Evolutionary conservation across 345 rosid genomes (phyloP).

Genomic region (Salix dunnii): DNA sequence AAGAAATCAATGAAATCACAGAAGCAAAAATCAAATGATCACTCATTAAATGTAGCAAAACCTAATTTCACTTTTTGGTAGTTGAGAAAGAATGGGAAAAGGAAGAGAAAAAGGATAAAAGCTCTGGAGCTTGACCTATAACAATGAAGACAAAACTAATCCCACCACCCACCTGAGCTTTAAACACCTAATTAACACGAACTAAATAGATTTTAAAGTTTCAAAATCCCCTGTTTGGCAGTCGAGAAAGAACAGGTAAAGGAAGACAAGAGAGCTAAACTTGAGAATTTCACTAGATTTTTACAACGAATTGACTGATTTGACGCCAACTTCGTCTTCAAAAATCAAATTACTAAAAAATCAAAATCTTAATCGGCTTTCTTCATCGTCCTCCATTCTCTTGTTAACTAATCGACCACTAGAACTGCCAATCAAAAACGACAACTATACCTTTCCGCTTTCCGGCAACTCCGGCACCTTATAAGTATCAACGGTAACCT

Average conservation of each 20-base stretch:
- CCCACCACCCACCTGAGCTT: not conserved
- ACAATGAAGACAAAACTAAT: not conserved
- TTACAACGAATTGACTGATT: not conserved
- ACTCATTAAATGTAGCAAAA: not conserved
- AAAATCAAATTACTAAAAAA: not conserved
- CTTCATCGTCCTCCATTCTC: constrained; percentile 6
- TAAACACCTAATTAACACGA: not conserved
- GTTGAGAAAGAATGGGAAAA: not conserved
- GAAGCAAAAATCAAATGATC: not conserved
- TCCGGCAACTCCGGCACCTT: constrained; percentile 55
- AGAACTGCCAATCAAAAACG: not conserved
- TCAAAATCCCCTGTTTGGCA: not conserved
- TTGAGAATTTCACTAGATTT: not conserved
- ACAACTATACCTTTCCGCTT: constrained; percentile 47
- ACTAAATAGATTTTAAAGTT: not conserved
- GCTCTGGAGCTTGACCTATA: not conserved
- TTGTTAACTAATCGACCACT: constrained; percentile 3
- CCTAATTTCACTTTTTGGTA: not conserved
- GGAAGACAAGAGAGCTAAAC: not conserved
- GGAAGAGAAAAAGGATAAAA: not conserved
- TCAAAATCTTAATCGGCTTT: not conserved
- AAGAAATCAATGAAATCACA: not conserved
- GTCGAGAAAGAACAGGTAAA: not conserved
- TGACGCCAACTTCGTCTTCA: not conserved
- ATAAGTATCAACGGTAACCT: constrained; percentile 58